Base-by-base conservation (phyloP, 306 rosid genomes). In the Vachellia collinsii region DNA sequence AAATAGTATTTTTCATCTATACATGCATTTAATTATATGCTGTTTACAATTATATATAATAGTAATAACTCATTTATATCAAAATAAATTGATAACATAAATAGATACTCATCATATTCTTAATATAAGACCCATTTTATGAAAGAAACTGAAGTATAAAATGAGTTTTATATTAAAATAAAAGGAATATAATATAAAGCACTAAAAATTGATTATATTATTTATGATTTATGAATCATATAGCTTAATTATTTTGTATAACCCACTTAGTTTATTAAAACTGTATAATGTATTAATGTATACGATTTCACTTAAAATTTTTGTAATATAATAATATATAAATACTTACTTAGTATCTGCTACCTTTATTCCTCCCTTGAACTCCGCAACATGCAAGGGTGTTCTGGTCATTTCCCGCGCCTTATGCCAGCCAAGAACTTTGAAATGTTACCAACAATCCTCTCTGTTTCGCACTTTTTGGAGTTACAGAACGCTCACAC, bases 391-490 rank as follows among this genome's bases (percentile, higher is more conserved):
- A 5, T 39, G 14, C 36, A 42, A 70, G 48, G 83, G 65, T 47
- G 34, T 5, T 63, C 11, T 64, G 42, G 79, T 47, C 53, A 41
- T 62, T 62, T 59, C 70, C 8, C 2, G 2, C 10, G 3, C 22
- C 66, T 14, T 8, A 14, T 69, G 67, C 72, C 59, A 59, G 34
- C 66, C 53, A 42, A 44, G 43, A 58, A 17, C 19, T 13, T 47
- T 22, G 51, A 50, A 47, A 46, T 36, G 14, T n/a, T 13, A 11
- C 62, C 51, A 8, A 19, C 22, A 4, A 22, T 59, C 65, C 69
- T 14, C 59, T n/a, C 64, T 74, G 83, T 83, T 39, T 80, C 82
- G 74, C 77, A 75, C 66, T 23, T 23, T 53, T 14, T 48, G 4
- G n/a, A 51, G 54, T 23, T 23, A 14, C 43, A 22, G 0, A 29